phyloP scores from a whole-genome alignment of 2,329 filamentous ascomycete genomes.

The Penicillium corylophilum region DNA sequence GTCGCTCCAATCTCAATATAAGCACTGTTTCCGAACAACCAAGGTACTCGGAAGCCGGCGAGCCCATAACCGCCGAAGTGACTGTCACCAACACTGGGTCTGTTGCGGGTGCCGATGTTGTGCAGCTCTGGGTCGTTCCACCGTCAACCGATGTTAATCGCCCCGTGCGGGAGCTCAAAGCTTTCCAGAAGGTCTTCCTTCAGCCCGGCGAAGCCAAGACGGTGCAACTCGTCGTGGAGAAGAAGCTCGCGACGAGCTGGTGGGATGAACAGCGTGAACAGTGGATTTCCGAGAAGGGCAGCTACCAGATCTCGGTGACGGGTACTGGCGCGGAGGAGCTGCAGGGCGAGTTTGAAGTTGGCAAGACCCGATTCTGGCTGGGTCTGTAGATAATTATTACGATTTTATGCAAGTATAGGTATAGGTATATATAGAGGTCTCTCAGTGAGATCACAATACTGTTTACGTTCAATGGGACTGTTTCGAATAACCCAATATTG shows the following conservation, averaged over 20 bases:
- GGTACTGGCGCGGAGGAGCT: conserved; percentile 55
- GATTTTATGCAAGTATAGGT: not conserved
- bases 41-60: conserved; percentile 42
- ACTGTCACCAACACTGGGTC: conserved; percentile 55
- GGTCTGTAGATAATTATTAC: conserved; percentile 49
- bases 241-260: conserved; percentile 67
- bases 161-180: conserved; percentile 63
- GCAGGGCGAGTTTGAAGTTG: conserved; percentile 56
- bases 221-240: conserved; percentile 56
- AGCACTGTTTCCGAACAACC: conserved; percentile 25
- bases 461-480: too few relatives aligned
- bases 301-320: conserved; percentile 63
- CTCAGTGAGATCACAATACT: not conserved
- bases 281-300: conserved; percentile 66
- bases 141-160: conserved; percentile 53
- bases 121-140: conserved; percentile 55
- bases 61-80: conserved; percentile 49
- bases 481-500: too few relatives aligned
- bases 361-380: conserved; percentile 66
- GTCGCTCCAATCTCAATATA: conserved; percentile 49
- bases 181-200: conserved; percentile 64
- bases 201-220: conserved; percentile 58
- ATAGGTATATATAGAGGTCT: too few relatives aligned
- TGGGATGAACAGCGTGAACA: conserved; percentile 67
- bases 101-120: conserved; percentile 53